These are phyloP conservation scores for Kodamaea fukazawae DNA, from an alignment of 805 yeast genomes.

Conservation along the genomic window DNA sequence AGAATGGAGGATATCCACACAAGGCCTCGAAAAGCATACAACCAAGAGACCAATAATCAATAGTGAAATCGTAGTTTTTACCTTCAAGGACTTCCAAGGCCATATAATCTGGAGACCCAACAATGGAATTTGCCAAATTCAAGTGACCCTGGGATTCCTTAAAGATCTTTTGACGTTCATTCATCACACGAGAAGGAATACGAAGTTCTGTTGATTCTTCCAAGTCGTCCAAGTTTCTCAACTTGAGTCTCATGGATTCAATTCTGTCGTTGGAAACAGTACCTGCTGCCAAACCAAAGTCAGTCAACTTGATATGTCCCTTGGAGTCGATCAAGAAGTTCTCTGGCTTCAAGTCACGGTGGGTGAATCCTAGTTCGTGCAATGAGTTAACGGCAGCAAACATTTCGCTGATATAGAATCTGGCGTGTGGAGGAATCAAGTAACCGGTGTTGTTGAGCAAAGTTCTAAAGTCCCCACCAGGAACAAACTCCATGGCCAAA, in stretches of 20 bases:
- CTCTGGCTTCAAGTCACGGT: slow-evolving; percentile 95
- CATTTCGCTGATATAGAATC: slow-evolving; percentile 95
- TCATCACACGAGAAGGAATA: slow-evolving; percentile 67
- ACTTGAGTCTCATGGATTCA: slow-evolving; percentile 79
- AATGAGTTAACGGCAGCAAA: slow-evolving; percentile 90
- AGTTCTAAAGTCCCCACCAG: slow-evolving; percentile 98
- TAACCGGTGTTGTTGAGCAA: slow-evolving; percentile 89
- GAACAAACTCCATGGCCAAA: slow-evolving; percentile 98
- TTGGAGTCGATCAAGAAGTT: slow-evolving; percentile 84
- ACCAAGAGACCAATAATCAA: slow-evolving; percentile 98
- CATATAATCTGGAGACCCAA: slow-evolving; percentile 99
- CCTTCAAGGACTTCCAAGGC: slow-evolving; percentile 97
- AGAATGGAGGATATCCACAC: slow-evolving; percentile 96
- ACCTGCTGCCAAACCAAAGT: slow-evolving; percentile 97
- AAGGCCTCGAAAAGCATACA: slow-evolving; percentile 95
- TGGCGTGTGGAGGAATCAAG: slow-evolving; percentile 89
- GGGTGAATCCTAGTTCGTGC: slow-evolving; percentile 94
- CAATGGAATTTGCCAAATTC: slow-evolving; percentile 90
- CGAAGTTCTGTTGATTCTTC: slow-evolving; percentile 45
- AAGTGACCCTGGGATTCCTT: slow-evolving; percentile 77
- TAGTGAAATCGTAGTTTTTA: slow-evolving; percentile 88
- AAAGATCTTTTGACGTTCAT: slow-evolving; percentile 85
- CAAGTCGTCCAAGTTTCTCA: slow-evolving; percentile 69
- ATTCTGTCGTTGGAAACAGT: slow-evolving; percentile 89
- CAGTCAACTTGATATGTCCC: slow-evolving; percentile 92